Base-by-base conservation (phyloP, 306 rosid genomes). In the Cicer arietinum region DNA sequence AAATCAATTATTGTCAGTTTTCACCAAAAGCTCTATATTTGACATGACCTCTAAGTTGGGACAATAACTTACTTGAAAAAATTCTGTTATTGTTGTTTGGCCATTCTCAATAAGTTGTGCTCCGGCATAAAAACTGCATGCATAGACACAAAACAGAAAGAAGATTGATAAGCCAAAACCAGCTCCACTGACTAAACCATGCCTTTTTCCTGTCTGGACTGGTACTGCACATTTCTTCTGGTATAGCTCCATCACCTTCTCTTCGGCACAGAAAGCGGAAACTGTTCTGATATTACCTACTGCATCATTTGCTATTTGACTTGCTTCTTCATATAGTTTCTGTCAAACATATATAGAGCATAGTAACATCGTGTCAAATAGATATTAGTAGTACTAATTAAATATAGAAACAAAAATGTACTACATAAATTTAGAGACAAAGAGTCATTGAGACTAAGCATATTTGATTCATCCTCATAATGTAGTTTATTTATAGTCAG, bases 301-400 rank as follows among this genome's bases (percentile, higher is more conserved):
- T 6, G 96, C 97, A 44, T 90, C 94, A 51, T 53, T 92, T 2
- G 91, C 96, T 11, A 89, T 82, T 71, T 92, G 88, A 74, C 96
- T 92, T n/a, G 98, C 96, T 67, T 86, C 96, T 82, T 90, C 98
- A 18, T 90, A 89, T 84, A 89, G 88, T 83, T 78, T 83, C 98
- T 90, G 69, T 47, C 16, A 7, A 74, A 57, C 44, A 79, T 16
- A 41, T 13, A 17, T 6, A 30, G 17, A 67, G 22, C 22, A 63
- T 35, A 48, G 37, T 72, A 81, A 43, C 13, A 43, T 45, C 42
- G 6, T 37, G 16, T 39, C 42, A 74, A 52, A 51, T 53, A 8
- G 69, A 54, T 22, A 35, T 42, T 18, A 51, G 59, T 50, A 25
- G 59, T 50, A 42, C 18, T 13, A 45, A 17, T 40, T 35, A 16